Conservation (phyloP, 768 basidiomycete genomes). For the Pisolithus marmoratus region DNA sequence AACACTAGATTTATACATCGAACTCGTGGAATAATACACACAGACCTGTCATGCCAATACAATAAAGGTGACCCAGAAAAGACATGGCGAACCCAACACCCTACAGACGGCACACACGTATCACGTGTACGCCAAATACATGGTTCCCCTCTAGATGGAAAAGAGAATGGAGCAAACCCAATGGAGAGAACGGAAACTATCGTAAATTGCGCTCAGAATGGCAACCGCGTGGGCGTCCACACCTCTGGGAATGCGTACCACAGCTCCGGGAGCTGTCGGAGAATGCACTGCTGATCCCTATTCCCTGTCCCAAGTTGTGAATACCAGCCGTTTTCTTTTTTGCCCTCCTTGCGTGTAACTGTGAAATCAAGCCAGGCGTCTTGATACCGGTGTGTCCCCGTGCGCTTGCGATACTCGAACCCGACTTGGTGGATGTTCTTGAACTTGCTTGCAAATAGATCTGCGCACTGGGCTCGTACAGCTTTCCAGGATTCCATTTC, state of each 20-base stretch:
- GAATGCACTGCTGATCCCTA: slow-evolving; percentile 3
- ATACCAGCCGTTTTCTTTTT: neutral
- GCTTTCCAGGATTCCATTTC: slow-evolving; percentile 29
- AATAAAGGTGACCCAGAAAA: too few species aligned
- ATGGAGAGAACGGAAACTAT: neutral
- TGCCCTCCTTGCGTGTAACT: slow-evolving; percentile 11
- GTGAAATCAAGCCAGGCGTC: slow-evolving; percentile 32
- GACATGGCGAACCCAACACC: too few species aligned
- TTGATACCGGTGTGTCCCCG: slow-evolving; percentile 31
- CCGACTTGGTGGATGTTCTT: slow-evolving; percentile 29
- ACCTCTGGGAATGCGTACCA: slow-evolving; percentile 33
- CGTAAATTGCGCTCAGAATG: slow-evolving; percentile 14
- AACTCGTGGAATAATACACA: too few species aligned
- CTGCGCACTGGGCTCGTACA: slow-evolving; percentile 22
- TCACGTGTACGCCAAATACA: too few species aligned
- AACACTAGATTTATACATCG: too few species aligned
- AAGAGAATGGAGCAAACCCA: neutral
- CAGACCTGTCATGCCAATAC: too few species aligned
- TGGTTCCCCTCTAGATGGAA: too few species aligned
- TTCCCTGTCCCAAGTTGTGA: neutral
- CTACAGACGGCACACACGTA: too few species aligned
- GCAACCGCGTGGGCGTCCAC: slow-evolving; percentile 22
- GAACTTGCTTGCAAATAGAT: slow-evolving; percentile 24
- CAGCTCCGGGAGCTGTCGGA: slow-evolving; percentile 20
- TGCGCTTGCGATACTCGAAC: slow-evolving; percentile 32